Evolutionary conservation across 2,329 filamentous ascomycete genomes (phyloP), one percentile per base, ranked within the genome.

Genomic region (Apiospora hydei): DNA sequence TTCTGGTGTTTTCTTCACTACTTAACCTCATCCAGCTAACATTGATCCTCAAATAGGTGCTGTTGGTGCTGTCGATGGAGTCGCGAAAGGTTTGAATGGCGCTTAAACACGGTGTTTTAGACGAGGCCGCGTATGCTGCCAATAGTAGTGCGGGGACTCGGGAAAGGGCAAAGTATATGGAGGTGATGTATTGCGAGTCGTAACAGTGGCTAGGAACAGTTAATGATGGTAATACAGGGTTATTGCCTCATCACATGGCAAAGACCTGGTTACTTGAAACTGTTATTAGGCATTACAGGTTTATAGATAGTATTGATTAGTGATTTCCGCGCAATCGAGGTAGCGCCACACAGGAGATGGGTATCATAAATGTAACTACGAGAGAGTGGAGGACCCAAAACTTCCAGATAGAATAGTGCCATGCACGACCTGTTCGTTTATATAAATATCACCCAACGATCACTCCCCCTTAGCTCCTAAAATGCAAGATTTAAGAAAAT

Each of bases 291-390:
- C 41, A 64, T 18, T 41, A 21, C 57, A 64, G 18, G 57, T 41
- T n/a, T 41, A 41, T 64, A n/a, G n/a, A 64, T 64, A 41, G 57
- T 64, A 64, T 41, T 38, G 57, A 64, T n/a, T n/a, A 41, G 34
- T 18, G 57, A 41, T 30, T 64, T 64, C 57, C 18, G 21, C 21
- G 57, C 18, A 14, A n/a, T 41, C 34, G n/a, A 21, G 57, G 34
- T 13, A 16, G 34, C 57, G 66, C 66, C 66, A 57, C 68, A 43
- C 47, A 57, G 47, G 68, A 69, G 34, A 69, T 69, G 68, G 68
- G 68, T 69, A 69, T 69, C 68, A 57, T 69, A 24, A 53, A 18
- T 41, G 67, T 57, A 69, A 69, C 41, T 41, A 53, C 30, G 68
- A 47, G 67, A 53, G 46, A 69, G 68, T 69, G 34, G 47, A 69